Evolutionary conservation across 352 stramenopile genomes (phyloP).

Genomic region (Phytopythium ostracodes): DNA sequence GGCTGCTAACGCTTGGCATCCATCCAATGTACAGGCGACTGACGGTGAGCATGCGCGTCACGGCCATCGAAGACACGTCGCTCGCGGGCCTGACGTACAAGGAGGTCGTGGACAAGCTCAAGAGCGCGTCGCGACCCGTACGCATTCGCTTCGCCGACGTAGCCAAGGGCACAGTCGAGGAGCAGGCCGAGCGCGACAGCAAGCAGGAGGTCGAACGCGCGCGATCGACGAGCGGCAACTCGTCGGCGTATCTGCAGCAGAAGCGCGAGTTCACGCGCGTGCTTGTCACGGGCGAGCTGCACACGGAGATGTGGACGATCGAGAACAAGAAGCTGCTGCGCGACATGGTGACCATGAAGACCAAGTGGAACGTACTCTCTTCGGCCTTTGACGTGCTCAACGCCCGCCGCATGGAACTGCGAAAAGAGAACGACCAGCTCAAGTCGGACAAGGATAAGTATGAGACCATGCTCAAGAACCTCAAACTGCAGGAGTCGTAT

Average conservation of each 20-base stretch:
- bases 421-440: conserved; percentile 72
- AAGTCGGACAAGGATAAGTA: conserved; percentile 71
- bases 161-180: conserved; percentile 71
- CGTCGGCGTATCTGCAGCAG: conserved; percentile 69
- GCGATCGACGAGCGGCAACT: conserved; percentile 24
- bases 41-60: conserved; percentile 83
- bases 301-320: conserved; percentile 83
- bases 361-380: conserved; percentile 74
- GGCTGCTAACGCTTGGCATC: not conserved
- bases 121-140: conserved; percentile 62
- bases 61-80: conserved; percentile 62
- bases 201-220: conserved; percentile 9
- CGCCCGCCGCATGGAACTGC: conserved; percentile 45
- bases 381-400: conserved; percentile 70
- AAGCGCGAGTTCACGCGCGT: conserved; percentile 80
- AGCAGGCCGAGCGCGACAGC: conserved; percentile 50
- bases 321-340: conserved; percentile 80
- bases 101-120: conserved; percentile 75
- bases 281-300: conserved; percentile 74
- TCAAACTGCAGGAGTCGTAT: conserved; percentile 69
- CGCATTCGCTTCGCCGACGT: conserved; percentile 81
- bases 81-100: conserved; percentile 80
- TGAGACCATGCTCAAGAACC: conserved; percentile 74
- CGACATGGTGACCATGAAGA: conserved; percentile 40
- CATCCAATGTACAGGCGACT: conserved; percentile 29